These are phyloP conservation scores for Gossypium thurberi DNA, from an alignment of 345 rosid species.

Conservation along the genomic window DNA sequence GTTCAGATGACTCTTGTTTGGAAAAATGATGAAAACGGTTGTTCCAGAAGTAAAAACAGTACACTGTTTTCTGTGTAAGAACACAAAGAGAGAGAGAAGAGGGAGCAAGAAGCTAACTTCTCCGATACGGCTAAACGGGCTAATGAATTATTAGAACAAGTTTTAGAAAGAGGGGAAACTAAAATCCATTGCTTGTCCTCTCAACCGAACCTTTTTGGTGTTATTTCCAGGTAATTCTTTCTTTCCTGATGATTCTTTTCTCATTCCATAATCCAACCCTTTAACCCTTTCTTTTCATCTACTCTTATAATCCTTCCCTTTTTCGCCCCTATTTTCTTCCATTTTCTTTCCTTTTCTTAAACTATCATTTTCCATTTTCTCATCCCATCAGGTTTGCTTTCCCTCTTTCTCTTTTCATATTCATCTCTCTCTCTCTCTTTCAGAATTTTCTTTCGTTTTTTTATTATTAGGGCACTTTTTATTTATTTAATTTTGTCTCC, in stretches of 20 bases:
- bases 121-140: not conserved
- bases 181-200: not conserved
- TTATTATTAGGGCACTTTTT: not conserved
- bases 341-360: not conserved
- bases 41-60: too few species aligned
- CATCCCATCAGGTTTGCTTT: not conserved
- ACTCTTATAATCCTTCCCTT: not conserved
- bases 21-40: too few species aligned
- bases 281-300: not conserved
- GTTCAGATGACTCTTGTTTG: too few species aligned
- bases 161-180: not conserved
- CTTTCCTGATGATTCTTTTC: not conserved
- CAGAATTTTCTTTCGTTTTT: not conserved
- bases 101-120: not conserved
- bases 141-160: not conserved
- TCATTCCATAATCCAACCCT: not conserved
- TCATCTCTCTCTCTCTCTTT: not conserved
- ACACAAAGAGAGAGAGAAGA: not conserved
- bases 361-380: not conserved
- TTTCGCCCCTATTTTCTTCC: not conserved
- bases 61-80: too few species aligned
- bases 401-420: not conserved
- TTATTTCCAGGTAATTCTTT: not conserved
- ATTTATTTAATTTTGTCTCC: not conserved
- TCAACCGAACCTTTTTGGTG: not conserved